Conservation (phyloP, 129 eudicot genomes). For the Lactuca saligna region DNA sequence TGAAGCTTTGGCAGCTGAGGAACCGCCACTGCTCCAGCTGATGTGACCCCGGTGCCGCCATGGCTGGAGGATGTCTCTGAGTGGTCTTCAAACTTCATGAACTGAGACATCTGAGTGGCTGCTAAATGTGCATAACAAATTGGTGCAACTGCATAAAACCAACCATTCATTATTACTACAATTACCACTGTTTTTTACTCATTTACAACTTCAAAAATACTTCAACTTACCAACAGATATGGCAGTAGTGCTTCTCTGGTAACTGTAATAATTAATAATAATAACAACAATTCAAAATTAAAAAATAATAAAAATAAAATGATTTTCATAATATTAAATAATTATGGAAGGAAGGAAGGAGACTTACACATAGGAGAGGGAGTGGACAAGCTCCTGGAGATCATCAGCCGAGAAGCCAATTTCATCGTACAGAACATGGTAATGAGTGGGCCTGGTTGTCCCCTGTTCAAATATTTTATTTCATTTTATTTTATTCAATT, state of each 20-base stretch:
- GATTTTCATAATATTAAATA: not conserved
- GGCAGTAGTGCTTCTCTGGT: slow-evolving; percentile 90
- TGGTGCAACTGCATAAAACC: slow-evolving; percentile 50
- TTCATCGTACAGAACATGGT: slow-evolving; percentile 76
- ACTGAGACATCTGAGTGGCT: slow-evolving; percentile 69
- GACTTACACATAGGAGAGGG: slow-evolving; percentile 82
- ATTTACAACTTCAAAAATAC: not conserved
- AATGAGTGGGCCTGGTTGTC: slow-evolving; percentile 84
- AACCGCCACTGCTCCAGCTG: slow-evolving; percentile 54
- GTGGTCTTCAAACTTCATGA: slow-evolving; percentile 66
- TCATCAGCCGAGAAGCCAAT: slow-evolving; percentile 78
- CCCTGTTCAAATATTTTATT: slow-evolving; percentile 47
- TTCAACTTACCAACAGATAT: slow-evolving; percentile 70
- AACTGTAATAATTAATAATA: slow-evolving; percentile 41
- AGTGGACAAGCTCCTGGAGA: slow-evolving; percentile 79
- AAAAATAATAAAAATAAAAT: not conserved
- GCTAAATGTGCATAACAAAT: slow-evolving; percentile 84
- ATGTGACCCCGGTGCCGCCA: slow-evolving; percentile 49
- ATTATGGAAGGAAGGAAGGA: not conserved
- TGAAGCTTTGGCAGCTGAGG: slow-evolving; percentile 60
- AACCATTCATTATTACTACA: too few relatives aligned
- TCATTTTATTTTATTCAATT: too few relatives aligned
- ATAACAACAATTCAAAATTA: not conserved
- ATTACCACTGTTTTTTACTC: too few relatives aligned
- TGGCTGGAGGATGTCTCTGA: slow-evolving; percentile 70